Percentiles rank a stretch among this genome's conserved stretches.
Evolutionary conservation across 73 alveolate genomes (phyloP).

Genomic region (Blepharisma japonicum): DNA sequence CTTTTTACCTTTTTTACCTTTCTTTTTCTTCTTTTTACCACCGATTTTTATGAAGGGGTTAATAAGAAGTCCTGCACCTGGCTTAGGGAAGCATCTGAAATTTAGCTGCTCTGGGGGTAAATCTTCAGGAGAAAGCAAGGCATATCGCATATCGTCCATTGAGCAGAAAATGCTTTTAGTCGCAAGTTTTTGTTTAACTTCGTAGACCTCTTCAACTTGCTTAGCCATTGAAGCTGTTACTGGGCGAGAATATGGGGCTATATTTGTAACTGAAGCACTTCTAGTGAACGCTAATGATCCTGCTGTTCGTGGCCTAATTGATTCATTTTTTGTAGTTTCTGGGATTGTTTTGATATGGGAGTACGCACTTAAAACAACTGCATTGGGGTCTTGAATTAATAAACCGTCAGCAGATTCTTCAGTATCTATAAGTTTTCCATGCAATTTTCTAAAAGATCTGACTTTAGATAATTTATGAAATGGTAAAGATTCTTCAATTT

Average conservation of each 20-base stretch:
- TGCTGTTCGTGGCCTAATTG: neutral
- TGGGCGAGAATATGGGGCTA: neutral
- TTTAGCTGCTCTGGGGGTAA: neutral
- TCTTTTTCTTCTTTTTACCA: neutral
- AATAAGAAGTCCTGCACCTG: slow-evolving; percentile 9
- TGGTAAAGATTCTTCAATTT: neutral
- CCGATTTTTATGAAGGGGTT: slow-evolving; percentile 20
- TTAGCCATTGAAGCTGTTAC: slow-evolving; percentile 12
- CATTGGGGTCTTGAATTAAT: slow-evolving; percentile 12
- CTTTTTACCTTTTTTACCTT: neutral
- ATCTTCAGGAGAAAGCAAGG: slow-evolving; percentile 16
- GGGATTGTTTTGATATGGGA: neutral
- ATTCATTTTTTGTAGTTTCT: neutral
- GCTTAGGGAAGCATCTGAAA: neutral
- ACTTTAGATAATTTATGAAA: neutral
- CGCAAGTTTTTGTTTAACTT: slow-evolving; percentile 1
- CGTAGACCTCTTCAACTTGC: slow-evolving; percentile 7
- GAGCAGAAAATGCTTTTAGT: neutral
- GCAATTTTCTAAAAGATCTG: slow-evolving; percentile 13
- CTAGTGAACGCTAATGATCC: slow-evolving; percentile 2
- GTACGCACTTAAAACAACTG: slow-evolving; percentile 13
- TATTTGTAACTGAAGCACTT: too few species aligned
- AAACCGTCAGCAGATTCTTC: neutral
- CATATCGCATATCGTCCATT: neutral
- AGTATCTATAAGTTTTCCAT: neutral